phyloP scores from a whole-genome alignment of 208 protist genomes.

The Trypanosoma melophagium region DNA sequence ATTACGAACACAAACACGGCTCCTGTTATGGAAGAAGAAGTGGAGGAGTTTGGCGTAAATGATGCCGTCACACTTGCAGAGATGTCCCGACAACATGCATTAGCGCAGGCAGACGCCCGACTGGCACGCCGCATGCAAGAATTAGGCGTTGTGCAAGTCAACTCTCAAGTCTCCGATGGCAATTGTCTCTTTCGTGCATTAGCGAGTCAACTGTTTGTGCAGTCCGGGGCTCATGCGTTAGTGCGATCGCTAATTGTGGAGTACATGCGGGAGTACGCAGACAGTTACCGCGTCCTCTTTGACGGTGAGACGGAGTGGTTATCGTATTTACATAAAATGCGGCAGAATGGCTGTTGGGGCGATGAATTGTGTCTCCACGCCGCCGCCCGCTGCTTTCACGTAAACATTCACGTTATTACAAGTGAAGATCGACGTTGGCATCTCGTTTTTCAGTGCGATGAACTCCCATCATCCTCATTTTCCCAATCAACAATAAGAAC shows the following conservation, averaged over 20 bases:
- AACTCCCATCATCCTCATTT: constrained; percentile 38
- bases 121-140: constrained; percentile 44
- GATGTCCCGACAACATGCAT: constrained; percentile 49
- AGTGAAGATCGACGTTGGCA: constrained; percentile 72
- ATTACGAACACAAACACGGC: too few relatives aligned
- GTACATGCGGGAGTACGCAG: constrained; percentile 63
- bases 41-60: constrained; percentile 73
- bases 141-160: constrained; percentile 37
- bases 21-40: constrained; percentile 30
- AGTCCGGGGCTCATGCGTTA: constrained; percentile 47
- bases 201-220: constrained; percentile 75
- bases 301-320: constrained; percentile 56
- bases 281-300: constrained; percentile 73
- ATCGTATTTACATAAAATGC: constrained; percentile 61
- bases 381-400: constrained; percentile 76
- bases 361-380: constrained; percentile 87
- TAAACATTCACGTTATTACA: constrained; percentile 87
- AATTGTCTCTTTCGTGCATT: constrained; percentile 84
- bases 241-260: constrained; percentile 61
- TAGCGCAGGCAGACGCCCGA: constrained; percentile 43
- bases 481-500: not conserved
- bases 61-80: constrained; percentile 66
- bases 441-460: constrained; percentile 75
- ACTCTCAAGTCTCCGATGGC: constrained; percentile 63
- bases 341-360: constrained; percentile 62